These are phyloP conservation scores for Suillus discolor DNA, from an alignment of 768 basidiomycete species.

Conservation along the genomic window DNA sequence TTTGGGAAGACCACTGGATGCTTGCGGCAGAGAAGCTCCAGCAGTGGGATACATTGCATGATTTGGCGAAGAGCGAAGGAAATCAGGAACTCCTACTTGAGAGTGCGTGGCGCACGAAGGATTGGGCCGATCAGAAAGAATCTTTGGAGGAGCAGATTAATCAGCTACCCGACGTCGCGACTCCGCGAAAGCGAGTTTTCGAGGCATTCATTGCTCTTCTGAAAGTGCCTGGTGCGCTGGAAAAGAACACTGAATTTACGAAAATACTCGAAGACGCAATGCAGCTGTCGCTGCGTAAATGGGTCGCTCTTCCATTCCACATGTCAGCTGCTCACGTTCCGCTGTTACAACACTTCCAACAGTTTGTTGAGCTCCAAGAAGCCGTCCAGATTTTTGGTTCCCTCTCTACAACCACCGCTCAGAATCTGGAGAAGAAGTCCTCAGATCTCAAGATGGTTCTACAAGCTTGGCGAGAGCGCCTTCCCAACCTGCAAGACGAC, in stretches of 20 bases:
- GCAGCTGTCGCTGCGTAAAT: constrained; percentile 95
- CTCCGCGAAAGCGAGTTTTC: constrained; percentile 96
- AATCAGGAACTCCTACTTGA: constrained; percentile 94
- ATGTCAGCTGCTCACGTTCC: constrained; percentile 94
- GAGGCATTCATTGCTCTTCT: constrained; percentile 92
- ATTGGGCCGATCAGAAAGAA: constrained; percentile 86
- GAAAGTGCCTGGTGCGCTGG: constrained; percentile 77
- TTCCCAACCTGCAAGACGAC: constrained; percentile 95
- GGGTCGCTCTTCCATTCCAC: constrained; percentile 85
- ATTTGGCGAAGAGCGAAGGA: constrained; percentile 84
- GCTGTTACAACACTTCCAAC: constrained; percentile 95
- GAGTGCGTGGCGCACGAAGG: constrained; percentile 91
- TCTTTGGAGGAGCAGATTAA: constrained; percentile 79
- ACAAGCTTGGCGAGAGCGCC: constrained; percentile 94
- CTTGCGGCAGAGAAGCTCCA: constrained; percentile 93
- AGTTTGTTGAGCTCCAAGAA: constrained; percentile 97
- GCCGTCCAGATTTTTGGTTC: constrained; percentile 94
- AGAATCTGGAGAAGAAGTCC: constrained; percentile 93
- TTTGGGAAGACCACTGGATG: constrained; percentile 99
- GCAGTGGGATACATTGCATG: constrained; percentile 94
- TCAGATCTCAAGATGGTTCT: constrained; percentile 95
- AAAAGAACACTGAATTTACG: constrained; percentile 88
- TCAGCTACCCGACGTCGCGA: constrained; percentile 81
- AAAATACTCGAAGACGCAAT: constrained; percentile 92
- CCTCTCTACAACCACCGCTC: constrained; percentile 80